Base-by-base conservation (phyloP, 306 rosid genomes). In the Ammopiptanthus mongolicus region DNA sequence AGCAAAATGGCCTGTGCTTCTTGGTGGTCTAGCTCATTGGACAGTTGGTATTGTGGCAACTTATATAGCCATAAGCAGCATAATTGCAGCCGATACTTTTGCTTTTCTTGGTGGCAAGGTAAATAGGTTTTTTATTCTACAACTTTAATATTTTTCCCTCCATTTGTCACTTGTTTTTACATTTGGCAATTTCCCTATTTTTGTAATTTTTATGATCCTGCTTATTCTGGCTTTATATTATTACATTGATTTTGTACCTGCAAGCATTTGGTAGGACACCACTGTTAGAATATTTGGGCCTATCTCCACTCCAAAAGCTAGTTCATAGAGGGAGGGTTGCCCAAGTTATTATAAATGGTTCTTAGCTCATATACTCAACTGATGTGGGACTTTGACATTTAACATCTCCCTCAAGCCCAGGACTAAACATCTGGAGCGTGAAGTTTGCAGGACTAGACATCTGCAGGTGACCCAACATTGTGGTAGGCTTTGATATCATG, bases 41-140 rank as follows among this genome's bases (percentile, higher is more conserved):
- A 92, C 98, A 60, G 90, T 95, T 78, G 99, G 97, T 76, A 97
- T 95, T 74, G 97, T 95, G 74, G 99, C 98, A 76, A 90, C 97
- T 65, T 81, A 90, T 83, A 83, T 92, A 84, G 81, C 93, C 77
- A 81, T 90, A 66, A 82, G 98, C 74, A 85, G 97, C 83, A 80
- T 95, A 71, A 95, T 95, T 73, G 96, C 99, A 51, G 99, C 98
- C 7, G 98, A 92, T 82, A 89, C 99, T 7, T 89, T n/a, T 73
- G 96, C 96, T 15, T 95, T 92, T 78, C 58, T 95, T 83, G 99
- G 96, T 57, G 97, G 97, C 86, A 95, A 90, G 97, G 98, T 95
- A 86, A 79, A 73, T 68, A 56, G 34, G 75, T 81, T 62, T 73
- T 58, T 10, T 46, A 6, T 19, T 79, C 22, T 70, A 62, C 63